These are phyloP conservation scores for Harringtonia aguacate DNA, from an alignment of 2,329 filamentous ascomycete species.

Conservation along the genomic window DNA sequence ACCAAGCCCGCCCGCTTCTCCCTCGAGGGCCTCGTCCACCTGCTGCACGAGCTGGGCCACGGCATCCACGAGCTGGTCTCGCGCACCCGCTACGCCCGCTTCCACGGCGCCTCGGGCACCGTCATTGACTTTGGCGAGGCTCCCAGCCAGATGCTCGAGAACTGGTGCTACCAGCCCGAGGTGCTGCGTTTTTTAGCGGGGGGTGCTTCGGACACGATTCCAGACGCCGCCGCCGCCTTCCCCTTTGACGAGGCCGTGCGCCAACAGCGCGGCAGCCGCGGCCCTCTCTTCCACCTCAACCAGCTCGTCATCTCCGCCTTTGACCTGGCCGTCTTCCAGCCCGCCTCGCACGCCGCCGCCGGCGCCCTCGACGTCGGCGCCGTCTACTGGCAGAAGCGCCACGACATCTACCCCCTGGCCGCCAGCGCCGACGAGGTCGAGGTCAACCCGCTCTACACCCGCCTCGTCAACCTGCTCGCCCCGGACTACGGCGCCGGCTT, in stretches of 20 bases:
- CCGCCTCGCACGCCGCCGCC: too few species aligned
- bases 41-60: conserved; percentile 67
- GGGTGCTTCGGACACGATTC: conserved; percentile 17
- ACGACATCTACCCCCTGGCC: conserved; percentile 56
- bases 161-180: conserved; percentile 61
- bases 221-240: conserved; percentile 57
- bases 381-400: conserved; percentile 57
- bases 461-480: conserved; percentile 61
- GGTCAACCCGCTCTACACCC: conserved; percentile 41
- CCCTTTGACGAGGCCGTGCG: conserved; percentile 67
- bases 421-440: conserved; percentile 62
- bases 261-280: conserved; percentile 67
- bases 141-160: conserved; percentile 61
- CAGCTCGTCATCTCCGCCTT: conserved; percentile 74
- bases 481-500: conserved; percentile 79
- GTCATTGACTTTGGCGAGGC: conserved; percentile 61
- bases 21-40: conserved; percentile 69
- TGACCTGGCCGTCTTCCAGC: conserved; percentile 67
- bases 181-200: conserved; percentile 56
- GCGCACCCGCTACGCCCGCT: conserved; percentile 50
- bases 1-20: conserved; percentile 56
- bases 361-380: conserved; percentile 46
- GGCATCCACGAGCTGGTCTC: conserved; percentile 57
- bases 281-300: conserved; percentile 63
- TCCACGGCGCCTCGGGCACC: conserved; percentile 51